These are phyloP conservation scores for Fennellomyces sp. DNA, from an alignment of 371 early-diverging fungal genomes.

Conservation along the genomic window DNA sequence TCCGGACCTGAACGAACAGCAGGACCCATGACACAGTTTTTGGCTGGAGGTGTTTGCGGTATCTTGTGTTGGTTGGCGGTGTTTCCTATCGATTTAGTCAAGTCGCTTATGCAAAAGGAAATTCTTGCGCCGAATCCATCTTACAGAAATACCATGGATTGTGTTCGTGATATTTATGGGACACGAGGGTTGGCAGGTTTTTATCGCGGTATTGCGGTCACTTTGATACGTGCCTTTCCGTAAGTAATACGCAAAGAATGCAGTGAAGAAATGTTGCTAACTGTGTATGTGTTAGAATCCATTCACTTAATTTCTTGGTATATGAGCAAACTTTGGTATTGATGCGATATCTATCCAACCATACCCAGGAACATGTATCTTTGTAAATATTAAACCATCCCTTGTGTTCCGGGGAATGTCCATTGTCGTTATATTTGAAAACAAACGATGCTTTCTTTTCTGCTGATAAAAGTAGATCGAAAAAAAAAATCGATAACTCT, in stretches of 20 bases:
- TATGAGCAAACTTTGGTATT: conserved; percentile 27
- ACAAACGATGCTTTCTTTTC: neutral
- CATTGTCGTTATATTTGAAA: conserved; percentile 8
- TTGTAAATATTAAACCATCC: conserved; percentile 17
- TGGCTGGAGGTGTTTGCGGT: conserved; percentile 83
- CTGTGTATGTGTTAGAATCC: conserved; percentile 11
- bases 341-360: conserved; percentile 20
- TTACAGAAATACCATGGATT: conserved; percentile 52
- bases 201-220: conserved; percentile 78
- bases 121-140: conserved; percentile 50
- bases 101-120: conserved; percentile 79
- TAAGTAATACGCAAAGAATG: conserved; percentile 11
- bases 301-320: conserved; percentile 26
- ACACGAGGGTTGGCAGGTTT: conserved; percentile 62
- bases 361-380: conserved; percentile 24
- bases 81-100: conserved; percentile 82
- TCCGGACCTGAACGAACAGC: conserved; percentile 45
- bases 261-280: neutral
- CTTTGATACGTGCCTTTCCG: conserved; percentile 80
- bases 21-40: conserved; percentile 70
- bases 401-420: neutral
- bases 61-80: conserved; percentile 80
- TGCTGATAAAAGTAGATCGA: too few relatives aligned
- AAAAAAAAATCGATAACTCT: too few relatives aligned
- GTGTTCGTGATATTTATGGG: conserved; percentile 57